These are phyloP conservation scores for Coniochaeta prunicola DNA, from an alignment of 2,329 filamentous ascomycete genomes.

Conservation along the genomic window DNA sequence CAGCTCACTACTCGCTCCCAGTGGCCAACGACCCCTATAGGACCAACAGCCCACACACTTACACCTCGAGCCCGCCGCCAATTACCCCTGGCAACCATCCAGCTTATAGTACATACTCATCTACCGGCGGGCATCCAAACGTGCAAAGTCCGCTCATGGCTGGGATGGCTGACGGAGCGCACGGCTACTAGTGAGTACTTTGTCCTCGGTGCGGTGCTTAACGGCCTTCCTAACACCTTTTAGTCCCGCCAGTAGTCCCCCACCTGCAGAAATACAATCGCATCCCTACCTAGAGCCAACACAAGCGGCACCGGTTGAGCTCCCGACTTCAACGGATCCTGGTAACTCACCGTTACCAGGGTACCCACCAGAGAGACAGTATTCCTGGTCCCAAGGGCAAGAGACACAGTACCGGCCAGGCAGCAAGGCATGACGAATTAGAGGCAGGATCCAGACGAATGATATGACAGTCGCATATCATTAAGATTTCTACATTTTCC, in stretches of 20 bases:
- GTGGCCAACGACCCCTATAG: constrained; percentile 17
- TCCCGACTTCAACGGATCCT: constrained; percentile 23
- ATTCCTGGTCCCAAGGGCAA: constrained; percentile 20
- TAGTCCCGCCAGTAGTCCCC: constrained; percentile 6
- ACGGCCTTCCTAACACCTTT: constrained; percentile 7
- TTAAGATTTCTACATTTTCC: neutral
- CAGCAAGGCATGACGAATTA: constrained; percentile 3
- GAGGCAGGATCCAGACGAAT: neutral
- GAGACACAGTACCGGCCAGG: constrained; percentile 8
- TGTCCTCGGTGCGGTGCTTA: neutral
- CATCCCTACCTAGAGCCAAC: neutral
- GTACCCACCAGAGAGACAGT: constrained; percentile 17
- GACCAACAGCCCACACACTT: constrained; percentile 8
- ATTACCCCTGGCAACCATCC: neutral
- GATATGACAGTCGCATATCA: neutral
- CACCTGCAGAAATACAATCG: constrained; percentile 4
- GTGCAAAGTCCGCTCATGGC: constrained; percentile 6
- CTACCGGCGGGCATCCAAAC: neutral
- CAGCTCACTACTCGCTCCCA: constrained; percentile 15
- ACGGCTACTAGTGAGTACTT: constrained; percentile 4
- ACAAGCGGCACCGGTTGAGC: constrained; percentile 21
- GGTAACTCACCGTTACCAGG: constrained; percentile 25
- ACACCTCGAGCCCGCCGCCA: neutral
- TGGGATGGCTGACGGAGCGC: neutral
- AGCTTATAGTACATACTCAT: neutral